Evolutionary conservation across 2,329 filamentous ascomycete species (phyloP).

Genomic region (Colletotrichum sp.): DNA sequence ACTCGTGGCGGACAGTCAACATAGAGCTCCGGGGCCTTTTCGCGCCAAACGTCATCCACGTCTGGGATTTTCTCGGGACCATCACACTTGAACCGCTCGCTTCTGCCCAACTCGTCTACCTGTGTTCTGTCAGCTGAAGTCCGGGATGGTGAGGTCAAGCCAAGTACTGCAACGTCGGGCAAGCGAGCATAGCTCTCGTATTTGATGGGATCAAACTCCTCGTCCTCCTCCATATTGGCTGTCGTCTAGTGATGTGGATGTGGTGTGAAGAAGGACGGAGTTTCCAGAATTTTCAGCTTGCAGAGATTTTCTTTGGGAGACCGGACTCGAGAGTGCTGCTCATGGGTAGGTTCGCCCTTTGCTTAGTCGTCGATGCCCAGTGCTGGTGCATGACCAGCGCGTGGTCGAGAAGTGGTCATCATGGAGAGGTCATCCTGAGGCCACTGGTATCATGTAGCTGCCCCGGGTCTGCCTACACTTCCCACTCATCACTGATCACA

Average conservation of each 20-base stretch:
- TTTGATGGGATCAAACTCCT: no score
- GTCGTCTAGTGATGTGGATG: fast-evolving
- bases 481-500: neutral
- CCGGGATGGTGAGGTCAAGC: no score
- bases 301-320: neutral
- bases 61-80: no score
- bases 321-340: neutral
- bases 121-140: no score
- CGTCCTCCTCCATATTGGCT: neutral
- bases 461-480: neutral
- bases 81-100: no score
- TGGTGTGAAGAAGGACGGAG: fast-evolving
- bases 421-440: neutral
- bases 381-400: neutral
- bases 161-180: no score
- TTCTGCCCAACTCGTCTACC: no score
- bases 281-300: neutral
- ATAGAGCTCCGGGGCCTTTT: no score
- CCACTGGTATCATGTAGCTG: neutral
- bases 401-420: neutral
- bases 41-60: no score
- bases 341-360: neutral
- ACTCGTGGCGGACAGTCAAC: no score
- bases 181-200: no score
- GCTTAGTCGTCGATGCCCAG: neutral